Percentiles rank a stretch among this genome's conserved stretches.
Conservation (phyloP, 2,329 filamentous ascomycete species). For the Trichoderma simmonsii region DNA sequence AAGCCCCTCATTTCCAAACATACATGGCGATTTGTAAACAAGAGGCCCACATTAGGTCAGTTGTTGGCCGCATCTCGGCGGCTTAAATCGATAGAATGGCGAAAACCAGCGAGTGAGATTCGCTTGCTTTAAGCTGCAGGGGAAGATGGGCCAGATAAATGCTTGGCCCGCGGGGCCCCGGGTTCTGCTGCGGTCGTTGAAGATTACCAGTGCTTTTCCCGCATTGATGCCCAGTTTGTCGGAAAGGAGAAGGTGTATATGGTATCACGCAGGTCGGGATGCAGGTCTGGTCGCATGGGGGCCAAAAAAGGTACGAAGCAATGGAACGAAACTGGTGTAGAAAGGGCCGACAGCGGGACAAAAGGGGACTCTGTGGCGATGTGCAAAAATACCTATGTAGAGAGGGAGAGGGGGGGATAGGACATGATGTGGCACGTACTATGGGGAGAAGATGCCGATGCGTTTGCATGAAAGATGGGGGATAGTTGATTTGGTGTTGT, state of each 20-base stretch:
- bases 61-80: background rate
- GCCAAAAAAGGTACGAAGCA: background rate
- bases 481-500: background rate
- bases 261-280: constrained; percentile 1
- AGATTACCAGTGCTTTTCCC: background rate
- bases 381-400: background rate
- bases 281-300: background rate
- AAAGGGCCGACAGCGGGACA: constrained; percentile 3
- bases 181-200: background rate
- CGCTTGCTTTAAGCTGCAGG: background rate
- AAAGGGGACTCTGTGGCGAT: background rate
- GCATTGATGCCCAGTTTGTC: constrained; percentile 9
- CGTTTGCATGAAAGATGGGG: background rate
- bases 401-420: background rate
- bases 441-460: background rate
- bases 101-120: background rate
- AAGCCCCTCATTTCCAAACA: background rate
- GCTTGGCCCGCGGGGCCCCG: background rate
- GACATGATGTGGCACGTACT: background rate
- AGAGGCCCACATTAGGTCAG: background rate
- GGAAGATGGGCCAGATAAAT: background rate
- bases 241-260: constrained; percentile 11
- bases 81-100: background rate
- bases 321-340: background rate
- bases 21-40: background rate